These are phyloP conservation scores for Aspergillus conjunctus DNA, from an alignment of 495 filamentous ascomycete genomes.

Conservation along the genomic window DNA sequence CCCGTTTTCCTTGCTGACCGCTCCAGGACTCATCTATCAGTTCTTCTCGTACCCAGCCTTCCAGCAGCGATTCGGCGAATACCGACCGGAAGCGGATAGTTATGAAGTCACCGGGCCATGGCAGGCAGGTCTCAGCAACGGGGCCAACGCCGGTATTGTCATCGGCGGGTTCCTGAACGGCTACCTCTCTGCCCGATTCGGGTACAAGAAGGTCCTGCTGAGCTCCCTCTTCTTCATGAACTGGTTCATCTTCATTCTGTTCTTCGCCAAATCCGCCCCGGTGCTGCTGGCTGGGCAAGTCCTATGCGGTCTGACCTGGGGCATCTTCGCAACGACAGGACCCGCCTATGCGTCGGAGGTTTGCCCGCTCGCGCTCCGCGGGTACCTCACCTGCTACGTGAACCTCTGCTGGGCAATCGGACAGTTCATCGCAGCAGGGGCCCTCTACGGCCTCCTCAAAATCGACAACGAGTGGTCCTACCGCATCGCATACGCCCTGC, in stretches of 20 bases:
- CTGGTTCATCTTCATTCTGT: constrained; percentile 48
- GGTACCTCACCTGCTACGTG: constrained; percentile 59
- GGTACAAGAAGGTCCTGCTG: constrained; percentile 47
- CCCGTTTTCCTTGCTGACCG: neutral
- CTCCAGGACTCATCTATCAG: constrained; percentile 39
- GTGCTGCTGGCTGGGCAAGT: constrained; percentile 13
- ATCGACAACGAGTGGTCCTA: constrained; percentile 45
- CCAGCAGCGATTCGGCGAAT: constrained; percentile 38
- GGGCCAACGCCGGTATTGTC: constrained; percentile 37
- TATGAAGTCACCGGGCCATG: constrained; percentile 39
- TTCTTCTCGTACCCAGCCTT: constrained; percentile 45
- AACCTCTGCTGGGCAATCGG: constrained; percentile 72
- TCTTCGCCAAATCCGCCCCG: constrained; percentile 7
- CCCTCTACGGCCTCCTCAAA: constrained; percentile 53
- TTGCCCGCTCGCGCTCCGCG: constrained; percentile 58
- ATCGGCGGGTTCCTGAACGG: constrained; percentile 45
- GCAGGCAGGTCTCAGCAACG: constrained; percentile 41
- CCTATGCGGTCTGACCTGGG: constrained; percentile 10
- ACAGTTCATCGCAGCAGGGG: constrained; percentile 58
- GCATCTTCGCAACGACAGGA: neutral
- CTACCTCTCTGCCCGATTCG: constrained; percentile 48
- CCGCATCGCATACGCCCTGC: constrained; percentile 60
- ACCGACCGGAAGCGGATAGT: constrained; percentile 23
- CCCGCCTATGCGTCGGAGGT: constrained; percentile 48
- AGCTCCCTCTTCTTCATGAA: constrained; percentile 47